A percentile compares a stretch with the other conserved stretches of the same genome.
phyloP scores from a whole-genome alignment of 2,329 filamentous ascomycete genomes.

The Ceratocystis albifundus region DNA sequence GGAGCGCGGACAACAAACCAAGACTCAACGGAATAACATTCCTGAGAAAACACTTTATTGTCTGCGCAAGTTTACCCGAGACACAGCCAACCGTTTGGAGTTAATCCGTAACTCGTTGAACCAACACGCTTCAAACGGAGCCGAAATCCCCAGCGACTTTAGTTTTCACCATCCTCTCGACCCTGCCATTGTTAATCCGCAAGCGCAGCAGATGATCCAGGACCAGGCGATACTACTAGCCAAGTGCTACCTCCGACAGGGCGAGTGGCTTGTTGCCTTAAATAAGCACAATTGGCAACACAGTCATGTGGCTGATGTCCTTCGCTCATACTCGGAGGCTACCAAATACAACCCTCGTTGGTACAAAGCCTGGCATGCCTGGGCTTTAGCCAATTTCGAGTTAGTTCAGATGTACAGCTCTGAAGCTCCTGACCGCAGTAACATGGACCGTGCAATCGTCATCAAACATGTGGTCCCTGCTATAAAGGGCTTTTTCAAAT shows the following conservation, averaged over 20 bases:
- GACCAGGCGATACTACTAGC: constrained; percentile 65
- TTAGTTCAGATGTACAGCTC: constrained; percentile 60
- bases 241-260: constrained; percentile 91
- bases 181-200: constrained; percentile 37
- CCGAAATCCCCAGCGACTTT: constrained; percentile 38
- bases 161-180: constrained; percentile 40
- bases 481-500: constrained; percentile 93
- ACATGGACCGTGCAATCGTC: constrained; percentile 54
- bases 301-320: constrained; percentile 73
- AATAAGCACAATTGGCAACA: constrained; percentile 84
- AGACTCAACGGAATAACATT: constrained; percentile 34
- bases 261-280: constrained; percentile 84
- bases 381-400: constrained; percentile 96
- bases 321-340: constrained; percentile 81
- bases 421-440: constrained; percentile 27
- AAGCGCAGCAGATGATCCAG: constrained; percentile 42
- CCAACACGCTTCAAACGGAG: constrained; percentile 37
- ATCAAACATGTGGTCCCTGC: constrained; percentile 87
- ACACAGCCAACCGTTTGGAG: constrained; percentile 45
- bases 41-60: constrained; percentile 48
- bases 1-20: constrained; percentile 59
- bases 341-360: constrained; percentile 89
- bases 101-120: constrained; percentile 41
- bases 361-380: constrained; percentile 99
- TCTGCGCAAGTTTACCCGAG: constrained; percentile 49